A percentile compares a stretch with the other conserved stretches of the same genome.
These are phyloP conservation scores for Ceratobasidium sp. DNA, from an alignment of 1,284 basidiomycete species.

Conservation along the genomic window DNA sequence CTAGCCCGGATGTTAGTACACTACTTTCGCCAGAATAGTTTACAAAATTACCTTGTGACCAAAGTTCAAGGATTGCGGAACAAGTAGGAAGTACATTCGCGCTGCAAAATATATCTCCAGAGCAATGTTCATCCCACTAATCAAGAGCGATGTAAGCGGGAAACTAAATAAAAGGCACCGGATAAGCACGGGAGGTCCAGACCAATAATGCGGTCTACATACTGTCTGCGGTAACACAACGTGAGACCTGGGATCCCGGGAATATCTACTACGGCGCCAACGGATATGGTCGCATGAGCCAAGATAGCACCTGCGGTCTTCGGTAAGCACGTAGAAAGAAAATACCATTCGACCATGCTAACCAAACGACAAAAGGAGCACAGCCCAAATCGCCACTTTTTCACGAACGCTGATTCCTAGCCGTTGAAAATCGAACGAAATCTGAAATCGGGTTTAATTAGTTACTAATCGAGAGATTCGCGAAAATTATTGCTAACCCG, in stretches of 20 bases:
- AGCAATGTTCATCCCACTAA: constrained; percentile 60
- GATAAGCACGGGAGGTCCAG: constrained; percentile 17
- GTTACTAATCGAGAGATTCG: constrained; percentile 62
- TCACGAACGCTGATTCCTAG: constrained; percentile 59
- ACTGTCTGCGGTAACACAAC: constrained; percentile 61
- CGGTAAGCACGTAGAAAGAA: constrained; percentile 51
- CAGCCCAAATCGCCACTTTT: constrained; percentile 56
- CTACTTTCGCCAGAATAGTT: constrained; percentile 51
- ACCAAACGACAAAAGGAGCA: constrained; percentile 61
- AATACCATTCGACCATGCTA: constrained; percentile 57
- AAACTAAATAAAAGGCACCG: constrained; percentile 55
- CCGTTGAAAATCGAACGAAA: constrained; percentile 60
- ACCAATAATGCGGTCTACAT: constrained; percentile 47
- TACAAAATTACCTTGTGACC: constrained; percentile 52
- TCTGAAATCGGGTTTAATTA: constrained; percentile 60
- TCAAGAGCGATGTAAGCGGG: constrained; percentile 60
- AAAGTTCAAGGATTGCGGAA: constrained; percentile 53
- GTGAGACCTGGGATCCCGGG: constrained; percentile 48
- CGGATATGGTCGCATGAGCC: constrained; percentile 44
- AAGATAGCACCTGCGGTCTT: neutral
- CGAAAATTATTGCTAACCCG: constrained; percentile 64
- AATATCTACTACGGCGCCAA: constrained; percentile 14
- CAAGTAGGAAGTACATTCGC: constrained; percentile 58
- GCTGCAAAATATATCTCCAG: constrained; percentile 62
- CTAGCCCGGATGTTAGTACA: constrained; percentile 54